Evolutionary conservation across 2,329 filamentous ascomycete genomes (phyloP).

Genomic region (Phyllosticta ampelicida): DNA sequence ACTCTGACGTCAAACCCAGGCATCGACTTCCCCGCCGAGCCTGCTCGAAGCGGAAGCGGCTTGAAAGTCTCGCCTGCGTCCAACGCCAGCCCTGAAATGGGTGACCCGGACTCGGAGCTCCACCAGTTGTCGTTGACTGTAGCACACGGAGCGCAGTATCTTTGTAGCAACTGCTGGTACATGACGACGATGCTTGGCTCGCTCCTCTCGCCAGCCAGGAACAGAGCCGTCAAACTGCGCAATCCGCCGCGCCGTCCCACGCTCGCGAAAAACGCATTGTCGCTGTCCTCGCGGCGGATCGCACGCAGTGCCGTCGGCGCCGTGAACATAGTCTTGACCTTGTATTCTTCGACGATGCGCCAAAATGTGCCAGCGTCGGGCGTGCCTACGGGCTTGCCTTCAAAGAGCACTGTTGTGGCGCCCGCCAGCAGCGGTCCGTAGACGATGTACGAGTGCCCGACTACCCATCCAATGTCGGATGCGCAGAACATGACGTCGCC

Average conservation of each 20-base stretch:
- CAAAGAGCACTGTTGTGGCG: slow-evolving; percentile 77
- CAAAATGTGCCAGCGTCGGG: slow-evolving; percentile 82
- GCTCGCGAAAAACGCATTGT: slow-evolving; percentile 53
- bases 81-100: slow-evolving; percentile 55
- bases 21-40: slow-evolving; percentile 83
- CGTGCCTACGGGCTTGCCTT: slow-evolving; percentile 88
- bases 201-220: slow-evolving; percentile 80
- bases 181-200: slow-evolving; percentile 75
- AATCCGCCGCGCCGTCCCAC: slow-evolving; percentile 60
- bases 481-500: slow-evolving; percentile 74
- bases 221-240: slow-evolving; percentile 61
- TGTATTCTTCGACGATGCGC: slow-evolving; percentile 74
- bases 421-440: slow-evolving; percentile 80
- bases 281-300: slow-evolving; percentile 75
- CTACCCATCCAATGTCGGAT: slow-evolving; percentile 87
- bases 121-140: slow-evolving; percentile 64
- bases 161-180: slow-evolving; percentile 62
- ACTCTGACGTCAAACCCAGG: slow-evolving; percentile 81
- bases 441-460: slow-evolving; percentile 77
- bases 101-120: slow-evolving; percentile 60
- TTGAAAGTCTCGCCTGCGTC: slow-evolving; percentile 39
- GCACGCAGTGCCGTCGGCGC: slow-evolving; percentile 80
- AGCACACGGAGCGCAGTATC: slow-evolving; percentile 54
- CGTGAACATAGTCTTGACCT: slow-evolving; percentile 74
- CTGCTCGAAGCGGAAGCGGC: slow-evolving; percentile 60